Base-by-base conservation (phyloP, 2,329 filamentous ascomycete genomes). In the Cucurbitaria berberidis region DNA sequence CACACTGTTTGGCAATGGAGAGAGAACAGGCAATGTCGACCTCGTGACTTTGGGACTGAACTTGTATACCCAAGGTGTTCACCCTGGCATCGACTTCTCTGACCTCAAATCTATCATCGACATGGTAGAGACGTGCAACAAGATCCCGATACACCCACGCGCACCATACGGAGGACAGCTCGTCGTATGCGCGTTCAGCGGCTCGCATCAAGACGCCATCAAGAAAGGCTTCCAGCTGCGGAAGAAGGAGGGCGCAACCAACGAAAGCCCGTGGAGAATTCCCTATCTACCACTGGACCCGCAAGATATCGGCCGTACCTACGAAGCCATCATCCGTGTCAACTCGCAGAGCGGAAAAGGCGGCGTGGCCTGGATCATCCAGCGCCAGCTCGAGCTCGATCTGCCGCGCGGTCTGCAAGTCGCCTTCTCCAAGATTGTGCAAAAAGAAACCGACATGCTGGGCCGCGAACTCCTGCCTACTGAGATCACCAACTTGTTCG, bases 311-410 rank as follows among this genome's bases (percentile, higher is more conserved):
- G 93, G 93, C 45, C 87, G 93, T 52, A 97, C 88, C n/a, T 98
- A 98, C 84, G 93, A 98, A 78, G 93, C 93, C 53, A 89, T 98
- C 72, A 98, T 98, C 73, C 90, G 93, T 55, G 93, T 98, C 84
- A 99, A 98, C 81, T 96, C 91, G 16, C 93, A 98, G 75, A 91
- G 87, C 66, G 93, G 93, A 62, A 98, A 99, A 80, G 93, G 93
- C 57, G 95, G 95, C 66, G 88, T 91, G 55, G 93, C 93, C 45
- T 98, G 91, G 90, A 90, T 98, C 72, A 93, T 98, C 72, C 87
- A 93, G 72, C 88, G 89, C 65, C 89, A 91, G 69, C 86, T 98
- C 57, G 86, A 95, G 70, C 89, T 98, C 68, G 95, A 98, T 75
- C 85, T 98, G 45, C 95, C 95, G 15, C 90, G 95, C 58, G 92